Evolutionary conservation across 1,139 yeast species (phyloP), one percentile per base, ranked within the genome.

Genomic region (Kurtzmaniella quercitrusa): DNA sequence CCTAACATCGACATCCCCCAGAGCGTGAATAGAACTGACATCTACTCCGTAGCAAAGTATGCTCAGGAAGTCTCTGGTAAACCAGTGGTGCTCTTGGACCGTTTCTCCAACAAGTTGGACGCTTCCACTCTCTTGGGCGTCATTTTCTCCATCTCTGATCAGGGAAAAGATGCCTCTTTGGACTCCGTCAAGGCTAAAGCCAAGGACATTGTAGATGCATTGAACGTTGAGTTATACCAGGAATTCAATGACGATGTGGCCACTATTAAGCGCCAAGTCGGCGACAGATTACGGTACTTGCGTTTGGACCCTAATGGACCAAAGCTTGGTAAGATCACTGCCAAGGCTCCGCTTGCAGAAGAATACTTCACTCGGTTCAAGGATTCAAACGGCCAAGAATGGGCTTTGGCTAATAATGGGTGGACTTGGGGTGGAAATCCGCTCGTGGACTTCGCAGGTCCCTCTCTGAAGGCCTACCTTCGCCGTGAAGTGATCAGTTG

Each of bases 351-450:
- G 0, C 68, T 93, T 41, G 79, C 87, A 2, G 98, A 93, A 60
- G 81, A 90, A 2, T 93, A 91, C 62, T 93, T 93, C 61, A 89
- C 98, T 2, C 71, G 90, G 47, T 80, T 91, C 52, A 40, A 43
- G 16, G 38, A 41, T 16, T 64, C 66, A 10, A 57, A 61, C 0
- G 91, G 89, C 3, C 71, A 75, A 40, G 65, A 72, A 1, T 81
- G 81, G 68, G 88, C 91, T 1, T 68, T 93, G 48, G 98, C 96
- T 5, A 93, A 93, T 59, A 93, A 93, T 58, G 98, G 98, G 38
- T 93, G 98, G 98, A 90, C 93, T 45, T 93, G 98, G 98, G 93
- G 90, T 44, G 97, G 96, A 12, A 85, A 91, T 53, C 97, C 98
- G 2, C 65, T 91, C 48, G 84, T 89, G 6, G 98, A 93, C 62